Conservation (phyloP, 805 yeast species). For the Candida awuae region DNA sequence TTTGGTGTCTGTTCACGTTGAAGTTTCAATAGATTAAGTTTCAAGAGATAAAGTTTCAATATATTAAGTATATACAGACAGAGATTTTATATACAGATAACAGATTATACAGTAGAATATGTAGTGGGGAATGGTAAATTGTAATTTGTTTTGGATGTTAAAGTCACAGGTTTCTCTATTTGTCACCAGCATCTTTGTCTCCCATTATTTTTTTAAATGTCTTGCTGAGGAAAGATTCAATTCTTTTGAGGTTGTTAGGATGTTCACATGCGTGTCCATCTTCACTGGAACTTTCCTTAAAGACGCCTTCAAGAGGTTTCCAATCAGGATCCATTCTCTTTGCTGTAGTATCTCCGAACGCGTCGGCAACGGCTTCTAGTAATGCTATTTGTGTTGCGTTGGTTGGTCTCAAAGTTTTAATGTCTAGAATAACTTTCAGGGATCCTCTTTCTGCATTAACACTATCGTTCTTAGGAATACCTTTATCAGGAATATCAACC, state of each 20-base stretch:
- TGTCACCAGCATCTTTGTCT: conserved; percentile 19
- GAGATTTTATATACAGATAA: no score
- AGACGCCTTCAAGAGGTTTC: conserved; percentile 29
- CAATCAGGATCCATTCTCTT: conserved; percentile 52
- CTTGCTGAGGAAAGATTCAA: conserved; percentile 50
- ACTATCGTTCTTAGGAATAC: conserved; percentile 59
- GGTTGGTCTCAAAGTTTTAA: conserved; percentile 64
- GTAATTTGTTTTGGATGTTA: no score
- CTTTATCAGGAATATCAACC: conserved; percentile 75
- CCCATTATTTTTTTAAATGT: conserved; percentile 42
- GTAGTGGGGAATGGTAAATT: no score
- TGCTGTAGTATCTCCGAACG: conserved; percentile 73
- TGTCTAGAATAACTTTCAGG: conserved; percentile 64
- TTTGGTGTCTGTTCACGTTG: no score
- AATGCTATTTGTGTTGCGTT: conserved; percentile 82
- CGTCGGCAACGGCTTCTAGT: conserved; percentile 91
- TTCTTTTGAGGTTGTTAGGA: conserved; percentile 44
- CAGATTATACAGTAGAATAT: no score
- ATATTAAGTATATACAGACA: no score
- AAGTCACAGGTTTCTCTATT: no score
- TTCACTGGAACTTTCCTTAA: conserved; percentile 6
- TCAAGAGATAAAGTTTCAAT: no score
- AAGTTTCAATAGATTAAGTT: no score
- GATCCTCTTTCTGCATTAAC: conserved; percentile 50
- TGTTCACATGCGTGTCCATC: conserved; percentile 24